These are phyloP conservation scores for Rhazya stricta DNA, from an alignment of 257 asterid genomes.

Conservation along the genomic window DNA sequence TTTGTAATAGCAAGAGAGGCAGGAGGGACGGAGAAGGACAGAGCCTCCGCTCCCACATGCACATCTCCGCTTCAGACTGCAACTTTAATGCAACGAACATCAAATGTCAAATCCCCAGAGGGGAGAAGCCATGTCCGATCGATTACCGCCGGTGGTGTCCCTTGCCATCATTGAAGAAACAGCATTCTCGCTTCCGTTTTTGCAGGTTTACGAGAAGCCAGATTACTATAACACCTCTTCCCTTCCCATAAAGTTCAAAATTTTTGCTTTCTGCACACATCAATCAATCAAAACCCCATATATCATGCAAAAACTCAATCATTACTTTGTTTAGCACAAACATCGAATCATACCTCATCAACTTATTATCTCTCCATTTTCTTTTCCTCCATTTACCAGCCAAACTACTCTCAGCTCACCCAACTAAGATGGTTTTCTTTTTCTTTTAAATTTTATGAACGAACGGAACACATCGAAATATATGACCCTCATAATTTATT, in stretches of 20 bases:
- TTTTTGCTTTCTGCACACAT: neutral
- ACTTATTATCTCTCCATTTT: constrained; percentile 3
- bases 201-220: neutral
- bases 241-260: too few relatives aligned
- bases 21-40: too few relatives aligned
- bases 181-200: too few relatives aligned
- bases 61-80: neutral
- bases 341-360: constrained; percentile 2
- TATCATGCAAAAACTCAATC: constrained; percentile 33
- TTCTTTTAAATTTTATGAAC: too few relatives aligned
- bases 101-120: neutral
- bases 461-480: too few relatives aligned
- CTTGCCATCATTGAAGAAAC: too few relatives aligned
- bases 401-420: too few relatives aligned
- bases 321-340: constrained; percentile 30
- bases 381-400: neutral
- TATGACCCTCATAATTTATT: too few relatives aligned
- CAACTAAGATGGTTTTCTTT: too few relatives aligned
- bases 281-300: constrained; percentile 27
- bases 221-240: neutral
- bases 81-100: neutral
- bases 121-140: neutral
- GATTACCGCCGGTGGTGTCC: neutral
- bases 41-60: neutral
- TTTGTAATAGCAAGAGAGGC: too few relatives aligned